phyloP scores from a whole-genome alignment of 257 asterid genomes.

The Cynanchum wilfordii region DNA sequence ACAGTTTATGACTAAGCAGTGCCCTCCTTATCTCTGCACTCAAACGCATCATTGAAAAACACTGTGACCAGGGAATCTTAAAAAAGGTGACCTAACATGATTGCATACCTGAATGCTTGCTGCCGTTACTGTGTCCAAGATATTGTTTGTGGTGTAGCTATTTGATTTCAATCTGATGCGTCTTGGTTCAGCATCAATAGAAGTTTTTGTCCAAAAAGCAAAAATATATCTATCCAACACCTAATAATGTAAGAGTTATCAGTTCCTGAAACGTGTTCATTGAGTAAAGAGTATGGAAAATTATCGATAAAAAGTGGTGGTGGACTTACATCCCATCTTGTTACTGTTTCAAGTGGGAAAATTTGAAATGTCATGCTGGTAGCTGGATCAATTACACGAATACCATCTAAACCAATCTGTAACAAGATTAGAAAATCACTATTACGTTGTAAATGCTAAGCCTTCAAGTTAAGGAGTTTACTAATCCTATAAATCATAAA shows the following conservation, averaged over 20 bases:
- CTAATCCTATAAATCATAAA: not conserved
- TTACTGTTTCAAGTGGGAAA: constrained; percentile 61
- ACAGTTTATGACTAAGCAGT: not conserved
- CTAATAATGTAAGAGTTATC: constrained; percentile 29
- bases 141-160: constrained; percentile 74
- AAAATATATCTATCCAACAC: constrained; percentile 74
- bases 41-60: not conserved
- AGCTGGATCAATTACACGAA: constrained; percentile 65
- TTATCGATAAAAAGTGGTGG: not conserved
- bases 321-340: constrained; percentile 67
- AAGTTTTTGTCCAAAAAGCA: constrained; percentile 82
- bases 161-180: constrained; percentile 79
- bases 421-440: constrained; percentile 9
- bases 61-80: not conserved
- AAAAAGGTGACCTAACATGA: not conserved
- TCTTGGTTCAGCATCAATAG: constrained; percentile 60
- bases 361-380: constrained; percentile 55
- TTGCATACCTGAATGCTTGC: constrained; percentile 83
- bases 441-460: not conserved
- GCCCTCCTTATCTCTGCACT: not conserved
- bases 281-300: not conserved
- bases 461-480: constrained; percentile 1
- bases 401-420: constrained; percentile 89
- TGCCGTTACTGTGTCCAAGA: constrained; percentile 77
- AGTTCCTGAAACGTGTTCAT: not conserved